phyloP scores from a whole-genome alignment of 257 asterid species.

The Nicotiana benthamiana region DNA sequence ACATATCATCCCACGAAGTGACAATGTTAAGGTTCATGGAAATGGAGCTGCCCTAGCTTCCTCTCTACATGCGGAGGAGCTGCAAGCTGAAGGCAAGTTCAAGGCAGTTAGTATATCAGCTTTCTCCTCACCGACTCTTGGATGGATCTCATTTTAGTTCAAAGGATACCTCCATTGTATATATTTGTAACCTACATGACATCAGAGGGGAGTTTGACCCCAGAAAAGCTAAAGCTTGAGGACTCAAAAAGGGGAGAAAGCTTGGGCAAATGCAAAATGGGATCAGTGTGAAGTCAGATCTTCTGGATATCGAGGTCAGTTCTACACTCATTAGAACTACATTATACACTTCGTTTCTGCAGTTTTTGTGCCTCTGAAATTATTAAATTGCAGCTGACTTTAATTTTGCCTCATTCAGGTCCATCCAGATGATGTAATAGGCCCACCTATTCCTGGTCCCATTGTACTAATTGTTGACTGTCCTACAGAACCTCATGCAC shows the following conservation, averaged over 20 bases:
- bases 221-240: not conserved
- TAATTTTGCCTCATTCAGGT: not conserved
- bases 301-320: not conserved
- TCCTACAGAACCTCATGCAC: constrained; percentile 2
- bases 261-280: constrained; percentile 1
- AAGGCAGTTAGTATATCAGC: not conserved
- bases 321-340: not conserved
- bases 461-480: not conserved
- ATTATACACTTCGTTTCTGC: not conserved
- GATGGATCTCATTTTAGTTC: not conserved
- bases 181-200: not conserved
- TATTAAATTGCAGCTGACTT: not conserved
- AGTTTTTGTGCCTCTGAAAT: not conserved
- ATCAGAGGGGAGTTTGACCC: not conserved
- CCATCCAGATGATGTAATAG: not conserved
- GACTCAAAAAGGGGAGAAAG: not conserved
- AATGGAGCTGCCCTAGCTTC: not conserved
- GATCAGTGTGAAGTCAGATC: constrained; percentile 4
- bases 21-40: constrained; percentile 28
- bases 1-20: constrained; percentile 49
- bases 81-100: not conserved
- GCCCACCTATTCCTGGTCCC: not conserved
- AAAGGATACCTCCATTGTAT: constrained; percentile 2
- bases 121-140: not conserved
- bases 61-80: not conserved